phyloP scores from a whole-genome alignment of 1,139 yeast genomes.

The Meyerozyma elateridarum region DNA sequence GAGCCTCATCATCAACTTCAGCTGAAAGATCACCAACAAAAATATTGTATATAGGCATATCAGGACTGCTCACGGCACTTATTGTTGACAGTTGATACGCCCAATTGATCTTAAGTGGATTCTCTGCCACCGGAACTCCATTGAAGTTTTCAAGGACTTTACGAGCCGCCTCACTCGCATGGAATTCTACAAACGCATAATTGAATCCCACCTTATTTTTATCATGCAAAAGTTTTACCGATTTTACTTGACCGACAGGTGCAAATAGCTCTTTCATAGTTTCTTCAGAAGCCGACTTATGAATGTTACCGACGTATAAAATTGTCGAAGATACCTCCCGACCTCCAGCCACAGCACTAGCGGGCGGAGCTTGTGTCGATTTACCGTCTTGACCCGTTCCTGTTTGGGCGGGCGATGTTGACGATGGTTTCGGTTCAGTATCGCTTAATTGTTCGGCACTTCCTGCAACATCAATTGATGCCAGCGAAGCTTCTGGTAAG shows the following conservation, averaged over 20 bases:
- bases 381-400: constrained; percentile 2
- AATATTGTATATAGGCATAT: constrained; percentile 55
- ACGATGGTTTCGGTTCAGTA: constrained; percentile 6
- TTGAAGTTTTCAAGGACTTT: constrained; percentile 58
- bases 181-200: constrained; percentile 82
- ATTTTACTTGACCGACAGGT: constrained; percentile 54
- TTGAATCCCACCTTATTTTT: constrained; percentile 70
- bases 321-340: constrained; percentile 71
- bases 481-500: too few species aligned
- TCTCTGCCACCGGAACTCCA: constrained; percentile 49
- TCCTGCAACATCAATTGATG: too few species aligned
- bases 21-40: constrained; percentile 86
- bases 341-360: constrained; percentile 75
- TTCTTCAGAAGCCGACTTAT: constrained; percentile 61
- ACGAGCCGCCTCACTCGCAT: constrained; percentile 52
- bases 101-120: constrained; percentile 67
- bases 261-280: constrained; percentile 57
- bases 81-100: constrained; percentile 66
- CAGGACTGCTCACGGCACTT: constrained; percentile 49
- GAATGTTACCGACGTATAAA: constrained; percentile 73
- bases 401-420: constrained; percentile 7
- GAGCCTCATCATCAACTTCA: constrained; percentile 75
- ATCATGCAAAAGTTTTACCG: constrained; percentile 68
- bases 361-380: constrained; percentile 32
- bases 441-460: too few species aligned